Base-by-base conservation (phyloP, 2,329 filamentous ascomycete species). In the Colletotrichum filicis region DNA sequence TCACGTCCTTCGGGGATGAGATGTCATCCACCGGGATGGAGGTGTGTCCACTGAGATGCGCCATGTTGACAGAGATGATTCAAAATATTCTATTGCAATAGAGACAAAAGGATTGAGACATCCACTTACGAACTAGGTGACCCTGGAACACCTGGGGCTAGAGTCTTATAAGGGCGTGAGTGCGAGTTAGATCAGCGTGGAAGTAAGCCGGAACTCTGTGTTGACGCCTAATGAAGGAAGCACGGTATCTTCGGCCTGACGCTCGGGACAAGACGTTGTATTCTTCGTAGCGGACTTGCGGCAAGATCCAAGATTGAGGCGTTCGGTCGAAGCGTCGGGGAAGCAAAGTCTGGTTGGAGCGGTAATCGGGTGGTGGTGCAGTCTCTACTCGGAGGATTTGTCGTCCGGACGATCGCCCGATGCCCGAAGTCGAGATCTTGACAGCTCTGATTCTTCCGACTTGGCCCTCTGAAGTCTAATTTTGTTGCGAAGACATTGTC, bases 381-480 rank as follows among this genome's bases (percentile, higher is more conserved):
- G 30, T 30, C 42, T 42, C 14, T 5, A 22, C 14, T 26, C 60
- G 70, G 70, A 49, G 42, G 16, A 19, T 61, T 16, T 71, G 3
- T 26, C 66, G 59, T 37, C 71, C 71, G 71, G 28, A 22, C 46
- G 61, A 71, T 71, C 35, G 3, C 42, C 71, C 71, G 71, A 73
- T 57, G 60, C 71, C 71, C 71, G 71, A 53, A 52, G 32, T 63
- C 28, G 32, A 59, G 30, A 19, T 32, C 22, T 55, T 30, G 22
- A 26, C n/a, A 35, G 28, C 8, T 46, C 2, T 12, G 28, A 4
- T 26, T 19, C 42, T 22, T n/a, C 35, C 4, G 19, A n/a, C 19
- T 22, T 35, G 6, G 30, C 19, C 5, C 1, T 11, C 5, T 26
- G 52, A 1, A 49, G 42, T 49, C 42, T 49, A n/a, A 49, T 1